Conservation (phyloP, 306 rosid genomes). For the Quercus alba region DNA sequence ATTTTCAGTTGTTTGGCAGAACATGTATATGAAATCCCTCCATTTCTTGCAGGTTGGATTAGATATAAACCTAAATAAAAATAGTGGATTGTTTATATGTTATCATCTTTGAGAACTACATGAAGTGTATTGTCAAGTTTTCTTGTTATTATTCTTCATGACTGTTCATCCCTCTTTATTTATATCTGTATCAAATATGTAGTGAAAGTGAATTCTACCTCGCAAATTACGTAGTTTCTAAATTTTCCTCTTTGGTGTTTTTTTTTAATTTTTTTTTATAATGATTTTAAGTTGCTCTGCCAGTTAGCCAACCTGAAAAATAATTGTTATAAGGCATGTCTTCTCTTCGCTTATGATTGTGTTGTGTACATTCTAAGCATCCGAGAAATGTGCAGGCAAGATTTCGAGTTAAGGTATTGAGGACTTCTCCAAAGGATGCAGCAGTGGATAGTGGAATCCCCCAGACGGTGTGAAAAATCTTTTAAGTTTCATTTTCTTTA, state of each 20-base stretch:
- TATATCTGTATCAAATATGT: background rate
- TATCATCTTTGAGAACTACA: too few species aligned
- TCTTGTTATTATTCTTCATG: background rate
- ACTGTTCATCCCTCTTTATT: background rate
- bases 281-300: background rate
- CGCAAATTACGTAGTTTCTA: background rate
- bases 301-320: background rate
- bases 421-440: slow-evolving; percentile 37
- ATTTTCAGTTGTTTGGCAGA: too few species aligned
- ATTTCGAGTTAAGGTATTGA: slow-evolving; percentile 68
- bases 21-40: too few species aligned
- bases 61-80: too few species aligned
- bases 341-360: background rate
- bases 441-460: slow-evolving; percentile 30
- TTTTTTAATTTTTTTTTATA: too few species aligned
- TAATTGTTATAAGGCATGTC: background rate
- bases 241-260: background rate
- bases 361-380: slow-evolving; percentile 4
- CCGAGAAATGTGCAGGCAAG: slow-evolving; percentile 51
- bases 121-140: too few species aligned
- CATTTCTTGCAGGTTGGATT: too few species aligned
- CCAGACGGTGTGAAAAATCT: slow-evolving; percentile 32
- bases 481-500: background rate
- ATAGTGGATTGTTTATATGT: too few species aligned
- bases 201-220: background rate